phyloP scores from a whole-genome alignment of 2,329 filamentous ascomycete genomes.

The Magnaporthiopsis incrustans region DNA sequence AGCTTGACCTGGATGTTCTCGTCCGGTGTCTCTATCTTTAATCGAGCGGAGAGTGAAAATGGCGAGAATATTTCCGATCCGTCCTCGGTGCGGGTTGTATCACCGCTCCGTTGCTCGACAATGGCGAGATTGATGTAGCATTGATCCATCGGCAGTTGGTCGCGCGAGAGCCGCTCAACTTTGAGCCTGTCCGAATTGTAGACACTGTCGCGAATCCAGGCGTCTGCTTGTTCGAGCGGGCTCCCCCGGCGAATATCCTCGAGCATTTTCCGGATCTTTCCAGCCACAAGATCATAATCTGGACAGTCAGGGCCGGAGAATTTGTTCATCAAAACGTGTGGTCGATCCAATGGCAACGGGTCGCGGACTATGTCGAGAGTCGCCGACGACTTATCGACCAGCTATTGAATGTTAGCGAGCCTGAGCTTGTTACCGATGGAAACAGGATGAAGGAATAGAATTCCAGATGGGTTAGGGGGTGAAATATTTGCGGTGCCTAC shows the following conservation, averaged over 20 bases:
- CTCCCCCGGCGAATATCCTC: constrained; percentile 12
- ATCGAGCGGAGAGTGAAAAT: constrained; percentile 21
- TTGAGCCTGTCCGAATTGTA: constrained; percentile 19
- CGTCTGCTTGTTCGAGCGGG: constrained; percentile 14
- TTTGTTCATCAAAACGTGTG: constrained; percentile 21
- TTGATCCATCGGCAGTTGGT: constrained; percentile 22
- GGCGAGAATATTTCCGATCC: constrained; percentile 12
- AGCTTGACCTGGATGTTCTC: constrained; percentile 17
- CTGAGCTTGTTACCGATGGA: background rate
- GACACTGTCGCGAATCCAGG: constrained; percentile 16
- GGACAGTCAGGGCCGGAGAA: constrained; percentile 14
- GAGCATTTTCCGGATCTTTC: constrained; percentile 14
- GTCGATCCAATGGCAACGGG: constrained; percentile 16
- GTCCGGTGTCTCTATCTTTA: constrained; percentile 19
- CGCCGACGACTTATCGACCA: constrained; percentile 17
- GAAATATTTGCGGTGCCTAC: constrained; percentile 9
- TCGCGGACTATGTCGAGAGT: constrained; percentile 17
- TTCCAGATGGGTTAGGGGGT: background rate
- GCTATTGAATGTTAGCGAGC: constrained; percentile 13
- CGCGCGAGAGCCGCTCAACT: constrained; percentile 27
- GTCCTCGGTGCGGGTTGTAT: constrained; percentile 4
- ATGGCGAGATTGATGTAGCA: constrained; percentile 33
- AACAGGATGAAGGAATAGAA: no score
- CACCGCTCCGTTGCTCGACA: constrained; percentile 17
- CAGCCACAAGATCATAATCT: constrained; percentile 14